A percentile compares a stretch with the other conserved stretches of the same genome.
Conservation (phyloP, 2,329 filamentous ascomycete species). For the Cryphonectria nitschkei region DNA sequence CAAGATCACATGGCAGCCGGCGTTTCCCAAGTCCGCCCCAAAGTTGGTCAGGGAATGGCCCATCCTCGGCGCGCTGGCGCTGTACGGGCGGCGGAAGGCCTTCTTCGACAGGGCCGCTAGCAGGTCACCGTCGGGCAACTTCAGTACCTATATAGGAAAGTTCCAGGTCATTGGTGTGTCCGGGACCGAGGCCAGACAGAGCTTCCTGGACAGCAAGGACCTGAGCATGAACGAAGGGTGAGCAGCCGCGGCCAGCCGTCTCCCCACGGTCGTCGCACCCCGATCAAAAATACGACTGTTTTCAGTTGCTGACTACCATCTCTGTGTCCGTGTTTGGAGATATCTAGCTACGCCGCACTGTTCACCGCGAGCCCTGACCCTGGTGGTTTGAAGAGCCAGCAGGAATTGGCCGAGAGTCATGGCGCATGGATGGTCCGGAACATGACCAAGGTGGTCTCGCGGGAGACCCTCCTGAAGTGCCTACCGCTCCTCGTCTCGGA, state of each 20-base stretch:
- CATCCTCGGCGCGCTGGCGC: slow-evolving; percentile 45
- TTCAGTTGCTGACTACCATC: background rate
- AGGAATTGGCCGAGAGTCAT: slow-evolving; percentile 31
- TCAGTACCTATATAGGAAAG: slow-evolving; percentile 53
- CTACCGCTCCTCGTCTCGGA: slow-evolving; percentile 50
- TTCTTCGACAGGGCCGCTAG: slow-evolving; percentile 42
- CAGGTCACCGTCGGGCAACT: slow-evolving; percentile 46
- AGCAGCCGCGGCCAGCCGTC: slow-evolving; percentile 27
- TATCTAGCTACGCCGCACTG: slow-evolving; percentile 36
- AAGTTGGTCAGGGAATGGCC: slow-evolving; percentile 37
- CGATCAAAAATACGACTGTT: background rate
- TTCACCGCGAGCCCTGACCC: slow-evolving; percentile 38
- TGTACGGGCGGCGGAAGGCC: slow-evolving; percentile 49
- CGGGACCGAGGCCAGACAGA: slow-evolving; percentile 46
- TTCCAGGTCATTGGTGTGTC: slow-evolving; percentile 49
- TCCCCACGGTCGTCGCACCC: background rate
- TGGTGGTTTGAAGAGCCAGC: background rate
- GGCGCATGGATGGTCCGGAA: slow-evolving; percentile 36
- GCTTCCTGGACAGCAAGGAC: slow-evolving; percentile 51
- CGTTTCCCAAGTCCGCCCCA: slow-evolving; percentile 35
- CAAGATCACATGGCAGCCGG: slow-evolving; percentile 33
- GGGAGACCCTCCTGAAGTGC: slow-evolving; percentile 42
- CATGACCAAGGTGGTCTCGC: slow-evolving; percentile 42
- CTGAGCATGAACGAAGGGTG: slow-evolving; percentile 49
- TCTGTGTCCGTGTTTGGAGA: background rate